These are phyloP conservation scores for Fragilaria crotonensis DNA, from an alignment of 108 stramenopile genomes.

Conservation along the genomic window DNA sequence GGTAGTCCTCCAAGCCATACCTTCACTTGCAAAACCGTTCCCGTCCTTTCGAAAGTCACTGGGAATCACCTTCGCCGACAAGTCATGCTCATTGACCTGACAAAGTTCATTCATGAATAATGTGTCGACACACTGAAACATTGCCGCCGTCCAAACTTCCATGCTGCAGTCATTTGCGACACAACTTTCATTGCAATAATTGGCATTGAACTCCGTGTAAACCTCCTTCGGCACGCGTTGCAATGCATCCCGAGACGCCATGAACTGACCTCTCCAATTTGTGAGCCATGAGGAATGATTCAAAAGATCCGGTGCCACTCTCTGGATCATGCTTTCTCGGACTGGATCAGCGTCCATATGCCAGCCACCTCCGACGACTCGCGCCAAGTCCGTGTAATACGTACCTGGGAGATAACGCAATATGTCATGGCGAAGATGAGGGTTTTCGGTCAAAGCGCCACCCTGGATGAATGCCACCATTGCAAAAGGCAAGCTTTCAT, in stretches of 20 bases:
- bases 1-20: background rate
- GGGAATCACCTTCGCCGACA: background rate
- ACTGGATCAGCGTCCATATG: background rate
- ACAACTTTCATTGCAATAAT: background rate
- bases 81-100: background rate
- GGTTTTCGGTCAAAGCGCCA: slow-evolving; percentile 11
- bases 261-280: slow-evolving; percentile 11
- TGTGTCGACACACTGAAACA: slow-evolving; percentile 6
- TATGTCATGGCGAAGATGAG: slow-evolving; percentile 10
- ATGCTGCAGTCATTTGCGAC: slow-evolving; percentile 3
- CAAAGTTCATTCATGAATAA: background rate
- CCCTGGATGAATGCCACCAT: slow-evolving; percentile 16
- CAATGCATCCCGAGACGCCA: slow-evolving; percentile 6
- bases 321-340: background rate
- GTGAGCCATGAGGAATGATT: background rate
- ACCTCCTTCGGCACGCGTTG: background rate
- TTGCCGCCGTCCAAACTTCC: slow-evolving; percentile 1
- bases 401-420: slow-evolving; percentile 6
- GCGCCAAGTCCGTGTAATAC: slow-evolving; percentile 3
- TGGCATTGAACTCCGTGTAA: slow-evolving; percentile 2
- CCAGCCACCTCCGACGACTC: slow-evolving; percentile 2
- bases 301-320: background rate
- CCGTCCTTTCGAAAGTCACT: background rate
- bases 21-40: background rate
- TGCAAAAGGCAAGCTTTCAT: slow-evolving; percentile 6